Evolutionary conservation across 345 rosid genomes (phyloP), one percentile per base, ranked within the genome.

Genomic region (Pistacia vera): DNA sequence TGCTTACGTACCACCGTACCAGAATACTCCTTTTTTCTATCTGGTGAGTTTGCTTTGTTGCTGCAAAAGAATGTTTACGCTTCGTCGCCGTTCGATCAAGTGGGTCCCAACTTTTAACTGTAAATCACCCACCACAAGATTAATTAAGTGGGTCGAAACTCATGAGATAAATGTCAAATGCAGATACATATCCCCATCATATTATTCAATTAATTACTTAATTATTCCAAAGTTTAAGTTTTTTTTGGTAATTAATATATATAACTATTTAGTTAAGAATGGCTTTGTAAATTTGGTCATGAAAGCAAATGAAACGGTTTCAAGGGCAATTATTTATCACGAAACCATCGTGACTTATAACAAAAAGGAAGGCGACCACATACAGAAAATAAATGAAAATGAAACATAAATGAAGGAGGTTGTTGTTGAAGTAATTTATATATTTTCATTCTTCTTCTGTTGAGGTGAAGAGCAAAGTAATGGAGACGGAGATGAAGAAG

Each of bases 311-410:
- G 36, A 78, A 75, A 81, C 88, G 84, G 92, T 87, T 87, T 63
- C 70, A 66, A 65, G 49, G 75, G 76, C 65, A 44, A 68, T 76
- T 72, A 58, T 61, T 84, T 41, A 41, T 41, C 94, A 91, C 91
- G 97, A 88, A 85, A 86, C 79, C 68, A 80, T 75, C 85, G 94
- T 91, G 98, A 91, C 60, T 68, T 66, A 11, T 7, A 48, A 35
- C 18, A 11, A 46, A 59, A 62, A 61, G 69, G 54, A 16, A 51
- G 72, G 41, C 60, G 3, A 36, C 46, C 67, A 4, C 25, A n/a
- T 48, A 68, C 73, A 55, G 13, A 77, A 71, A 63, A 72, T 36
- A 12, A 25, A 68, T 62, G 78, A 81, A 81, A 79, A 77, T 16
- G 81, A 38, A 41, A 66, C 68, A 35, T 46, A 54, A 35, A 75